Evolutionary conservation across 148 eudicot species (phyloP).

Genomic region (Polygonum maritimum): DNA sequence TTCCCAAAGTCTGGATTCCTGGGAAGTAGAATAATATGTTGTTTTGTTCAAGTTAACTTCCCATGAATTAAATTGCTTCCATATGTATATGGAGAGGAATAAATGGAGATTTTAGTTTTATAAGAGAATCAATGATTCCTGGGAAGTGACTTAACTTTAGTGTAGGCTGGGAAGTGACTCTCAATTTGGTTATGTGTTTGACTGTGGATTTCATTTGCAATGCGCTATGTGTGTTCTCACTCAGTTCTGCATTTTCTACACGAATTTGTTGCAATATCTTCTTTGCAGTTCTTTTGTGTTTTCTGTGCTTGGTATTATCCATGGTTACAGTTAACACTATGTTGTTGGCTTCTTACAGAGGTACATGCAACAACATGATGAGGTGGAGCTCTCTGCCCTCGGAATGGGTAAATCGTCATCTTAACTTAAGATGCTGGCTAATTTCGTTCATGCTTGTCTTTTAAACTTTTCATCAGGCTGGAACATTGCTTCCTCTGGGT

Average conservation of each 20-base stretch:
- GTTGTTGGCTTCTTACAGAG: conserved; percentile 28
- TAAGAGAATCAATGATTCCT: no score
- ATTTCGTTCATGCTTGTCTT: not conserved
- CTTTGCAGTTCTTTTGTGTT: not conserved
- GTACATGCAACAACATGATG: conserved; percentile 58
- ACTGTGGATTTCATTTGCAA: not conserved
- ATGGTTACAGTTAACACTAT: not conserved
- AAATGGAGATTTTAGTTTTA: no score
- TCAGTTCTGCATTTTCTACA: not conserved
- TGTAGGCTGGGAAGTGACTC: no score
- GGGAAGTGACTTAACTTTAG: no score
- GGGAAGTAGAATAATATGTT: no score
- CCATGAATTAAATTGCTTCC: no score
- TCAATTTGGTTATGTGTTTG: not conserved
- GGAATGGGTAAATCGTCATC: conserved; percentile 47
- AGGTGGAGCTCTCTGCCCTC: conserved; percentile 66
- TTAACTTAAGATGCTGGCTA: not conserved
- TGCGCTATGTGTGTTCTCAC: not conserved
- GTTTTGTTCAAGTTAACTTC: no score
- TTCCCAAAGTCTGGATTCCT: no score
- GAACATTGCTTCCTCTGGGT: not conserved
- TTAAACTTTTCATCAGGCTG: not conserved
- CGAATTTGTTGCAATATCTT: not conserved
- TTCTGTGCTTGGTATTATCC: not conserved
- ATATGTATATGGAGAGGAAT: no score